Conservation (phyloP, 2,329 filamentous ascomycete species). For the Ramichloridium luteum region DNA sequence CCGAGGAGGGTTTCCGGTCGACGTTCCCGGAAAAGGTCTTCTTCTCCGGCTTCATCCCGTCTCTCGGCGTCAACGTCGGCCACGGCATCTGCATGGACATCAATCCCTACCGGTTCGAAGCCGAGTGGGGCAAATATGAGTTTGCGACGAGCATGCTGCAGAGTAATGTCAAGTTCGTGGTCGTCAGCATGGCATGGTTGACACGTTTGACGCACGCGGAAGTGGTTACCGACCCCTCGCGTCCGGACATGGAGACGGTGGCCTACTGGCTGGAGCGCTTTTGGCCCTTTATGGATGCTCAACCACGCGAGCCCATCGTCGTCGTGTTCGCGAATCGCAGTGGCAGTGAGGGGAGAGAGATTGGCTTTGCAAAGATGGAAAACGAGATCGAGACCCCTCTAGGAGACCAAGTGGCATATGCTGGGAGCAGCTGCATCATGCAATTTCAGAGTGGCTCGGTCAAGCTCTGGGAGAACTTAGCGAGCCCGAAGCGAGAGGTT, state of each 20-base stretch:
- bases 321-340: slow-evolving; percentile 60
- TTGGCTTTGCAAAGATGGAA: slow-evolving; percentile 16
- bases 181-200: slow-evolving; percentile 69
- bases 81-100: slow-evolving; percentile 46
- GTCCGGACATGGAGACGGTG: slow-evolving; percentile 60
- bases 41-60: slow-evolving; percentile 29
- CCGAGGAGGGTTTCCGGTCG: slow-evolving; percentile 22
- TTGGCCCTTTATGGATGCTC: slow-evolving; percentile 41
- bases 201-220: slow-evolving; percentile 43
- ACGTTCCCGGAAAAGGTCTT: slow-evolving; percentile 11
- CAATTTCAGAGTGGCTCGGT: slow-evolving; percentile 54
- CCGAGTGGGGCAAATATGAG: slow-evolving; percentile 47
- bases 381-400: slow-evolving; percentile 20
- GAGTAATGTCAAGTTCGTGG: slow-evolving; percentile 47
- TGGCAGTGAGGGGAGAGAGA: slow-evolving; percentile 42
- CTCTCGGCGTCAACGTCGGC: slow-evolving; percentile 25
- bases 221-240: slow-evolving; percentile 33
- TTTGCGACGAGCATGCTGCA: slow-evolving; percentile 47
- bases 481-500: slow-evolving; percentile 34
- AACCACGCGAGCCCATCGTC: slow-evolving; percentile 45
- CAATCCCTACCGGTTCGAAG: slow-evolving; percentile 50
- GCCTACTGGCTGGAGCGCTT: slow-evolving; percentile 64
- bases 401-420: slow-evolving; percentile 45
- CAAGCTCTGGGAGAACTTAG: slow-evolving; percentile 37
- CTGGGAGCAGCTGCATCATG: slow-evolving; percentile 61